Base-by-base conservation (phyloP, 202 grass and related monocot species). In the Panicum virgatum region DNA sequence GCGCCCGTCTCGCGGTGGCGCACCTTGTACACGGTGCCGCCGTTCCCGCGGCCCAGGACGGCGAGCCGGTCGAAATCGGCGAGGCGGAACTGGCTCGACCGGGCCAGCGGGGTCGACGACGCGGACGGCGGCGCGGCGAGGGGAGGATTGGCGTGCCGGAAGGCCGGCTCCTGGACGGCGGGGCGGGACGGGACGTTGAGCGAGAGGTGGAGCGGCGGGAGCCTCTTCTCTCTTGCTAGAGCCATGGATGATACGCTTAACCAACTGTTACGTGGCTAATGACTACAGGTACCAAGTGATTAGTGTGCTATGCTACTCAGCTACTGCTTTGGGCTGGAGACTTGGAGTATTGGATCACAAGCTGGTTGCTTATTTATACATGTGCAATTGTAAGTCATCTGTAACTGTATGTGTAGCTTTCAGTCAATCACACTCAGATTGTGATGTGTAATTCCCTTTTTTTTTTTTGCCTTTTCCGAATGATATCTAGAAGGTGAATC, bases 1-100 rank as follows among this genome's bases (percentile, higher is more conserved):
- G 78, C 75, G 29, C 59, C 6, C 14, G 90, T 89, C 15, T 76
- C 79, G 36, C 94, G 92, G 61, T 97, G 90, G 7, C 81, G 68
- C 0, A 92, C 94, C 72, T 91, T 92, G 86, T 94, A 94, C 1
- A 97, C 94, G 12, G 86, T 94, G 34, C 94, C 88, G 9, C 92
- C 92, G 79, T 91, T 92, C 1, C 92, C 92, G 62, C 86, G 88
- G 36, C 92, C 94, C 7, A 94, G 90, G 18, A 92, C 86, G 11
- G 82, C 70, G 7, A 97, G 66, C 68, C 72, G 89, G n/a, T 97
- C 90, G 75, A 94, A 92, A 58, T 97, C 90, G 7, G 89, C 70
- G 1, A 94, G 59, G 4, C 78, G 88, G 45, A 72, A 84, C 66
- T 89, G 77, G 47, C 68, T 56, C 5, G 78, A 48, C 22, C 71